phyloP scores from a whole-genome alignment of 352 stramenopile genomes.

The Blastocystis sp. region DNA sequence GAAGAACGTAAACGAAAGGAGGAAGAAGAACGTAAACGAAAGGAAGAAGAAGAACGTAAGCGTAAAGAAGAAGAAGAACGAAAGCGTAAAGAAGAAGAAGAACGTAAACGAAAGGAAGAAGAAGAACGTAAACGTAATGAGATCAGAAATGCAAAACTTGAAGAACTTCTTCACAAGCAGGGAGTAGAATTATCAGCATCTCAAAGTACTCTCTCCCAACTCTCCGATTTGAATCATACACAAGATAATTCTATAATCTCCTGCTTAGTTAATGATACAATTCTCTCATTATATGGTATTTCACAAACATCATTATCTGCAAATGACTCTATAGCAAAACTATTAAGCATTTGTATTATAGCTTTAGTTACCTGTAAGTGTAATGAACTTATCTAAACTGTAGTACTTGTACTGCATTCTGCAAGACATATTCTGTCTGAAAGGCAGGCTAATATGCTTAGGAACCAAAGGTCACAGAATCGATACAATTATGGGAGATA shows the following conservation, averaged over 20 bases:
- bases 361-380: not conserved
- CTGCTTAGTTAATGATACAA: not conserved
- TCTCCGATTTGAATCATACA: not conserved
- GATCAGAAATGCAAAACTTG: not conserved
- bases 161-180: not conserved
- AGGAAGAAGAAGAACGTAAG: not conserved
- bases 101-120: not conserved
- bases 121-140: not conserved
- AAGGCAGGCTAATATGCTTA: not conserved
- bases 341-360: not conserved
- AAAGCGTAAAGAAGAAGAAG: not conserved
- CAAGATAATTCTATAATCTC: not conserved
- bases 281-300: not conserved
- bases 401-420: not conserved
- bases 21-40: not conserved
- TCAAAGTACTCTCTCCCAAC: not conserved
- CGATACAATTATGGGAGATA: not conserved
- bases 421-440: not conserved
- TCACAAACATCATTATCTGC: not conserved
- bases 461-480: not conserved
- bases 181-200: not conserved
- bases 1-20: not conserved
- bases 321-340: not conserved
- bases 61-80: not conserved
- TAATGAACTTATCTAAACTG: not conserved